These are phyloP conservation scores for Cyclotella choctawhatcheeana DNA, from an alignment of 108 stramenopile genomes.

Conservation along the genomic window DNA sequence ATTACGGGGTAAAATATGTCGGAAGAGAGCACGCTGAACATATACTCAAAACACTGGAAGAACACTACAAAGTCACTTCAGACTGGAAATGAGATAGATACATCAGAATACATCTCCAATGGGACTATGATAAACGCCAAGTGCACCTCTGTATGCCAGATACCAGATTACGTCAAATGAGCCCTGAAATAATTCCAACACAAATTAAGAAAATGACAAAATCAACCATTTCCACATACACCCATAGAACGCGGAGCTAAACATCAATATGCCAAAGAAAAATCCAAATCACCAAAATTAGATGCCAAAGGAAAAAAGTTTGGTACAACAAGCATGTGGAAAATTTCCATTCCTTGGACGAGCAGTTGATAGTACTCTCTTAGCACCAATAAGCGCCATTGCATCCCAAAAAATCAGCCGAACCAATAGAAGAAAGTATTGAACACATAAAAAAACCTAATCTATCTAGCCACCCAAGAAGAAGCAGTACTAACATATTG, in stretches of 20 bases:
- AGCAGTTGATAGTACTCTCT: neutral
- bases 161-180: conserved; percentile 11
- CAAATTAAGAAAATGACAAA: neutral
- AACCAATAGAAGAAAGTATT: neutral
- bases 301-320: neutral
- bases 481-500: neutral
- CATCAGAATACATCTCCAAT: neutral
- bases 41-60: neutral
- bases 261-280: neutral
- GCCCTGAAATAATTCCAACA: neutral
- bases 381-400: neutral
- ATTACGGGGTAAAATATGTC: conserved; percentile 18
- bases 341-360: neutral
- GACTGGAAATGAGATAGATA: conserved; percentile 2
- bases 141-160: conserved; percentile 14
- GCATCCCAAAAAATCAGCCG: neutral
- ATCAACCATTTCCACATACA: neutral
- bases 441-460: neutral
- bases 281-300: neutral
- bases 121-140: conserved; percentile 15
- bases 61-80: conserved; percentile 12
- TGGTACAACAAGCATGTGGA: neutral
- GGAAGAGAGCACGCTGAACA: neutral
- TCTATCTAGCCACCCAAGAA: neutral
- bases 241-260: conserved; percentile 1